Evolutionary conservation across 768 basidiomycete species (phyloP).

Genomic region (Suillus weaverae): DNA sequence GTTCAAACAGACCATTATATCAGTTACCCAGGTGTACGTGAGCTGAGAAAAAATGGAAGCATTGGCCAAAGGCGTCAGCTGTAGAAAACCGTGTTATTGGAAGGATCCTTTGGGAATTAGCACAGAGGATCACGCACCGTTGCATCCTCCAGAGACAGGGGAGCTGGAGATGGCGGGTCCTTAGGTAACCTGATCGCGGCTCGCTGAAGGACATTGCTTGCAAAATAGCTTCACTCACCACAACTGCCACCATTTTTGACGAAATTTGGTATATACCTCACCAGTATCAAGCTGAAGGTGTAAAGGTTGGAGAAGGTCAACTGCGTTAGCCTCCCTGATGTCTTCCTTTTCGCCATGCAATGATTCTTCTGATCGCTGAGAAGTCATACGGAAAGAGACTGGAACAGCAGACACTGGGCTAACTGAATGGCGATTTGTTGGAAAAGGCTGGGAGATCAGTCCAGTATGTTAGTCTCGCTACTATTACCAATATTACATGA

Average conservation of each 20-base stretch:
- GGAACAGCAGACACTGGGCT: background rate
- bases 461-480: background rate
- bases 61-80: slow-evolving; percentile 57
- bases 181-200: slow-evolving; percentile 50
- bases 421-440: background rate
- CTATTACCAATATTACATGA: background rate
- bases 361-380: background rate
- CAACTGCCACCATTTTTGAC: slow-evolving; percentile 54
- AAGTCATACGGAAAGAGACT: background rate
- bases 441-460: background rate
- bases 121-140: slow-evolving; percentile 29
- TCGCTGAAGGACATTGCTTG: background rate
- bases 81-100: background rate
- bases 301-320: background rate
- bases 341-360: background rate
- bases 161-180: slow-evolving; percentile 57
- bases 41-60: slow-evolving; percentile 60
- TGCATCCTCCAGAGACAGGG: slow-evolving; percentile 54
- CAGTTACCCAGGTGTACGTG: slow-evolving; percentile 66
- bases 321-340: background rate
- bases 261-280: slow-evolving; percentile 37
- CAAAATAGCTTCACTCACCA: slow-evolving; percentile 38
- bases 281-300: slow-evolving; percentile 42
- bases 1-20: slow-evolving; percentile 46
- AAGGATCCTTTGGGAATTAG: background rate